A percentile compares a stretch with the other conserved stretches of the same genome.
phyloP scores from a whole-genome alignment of 257 asterid species.

The Solanum commersonii region DNA sequence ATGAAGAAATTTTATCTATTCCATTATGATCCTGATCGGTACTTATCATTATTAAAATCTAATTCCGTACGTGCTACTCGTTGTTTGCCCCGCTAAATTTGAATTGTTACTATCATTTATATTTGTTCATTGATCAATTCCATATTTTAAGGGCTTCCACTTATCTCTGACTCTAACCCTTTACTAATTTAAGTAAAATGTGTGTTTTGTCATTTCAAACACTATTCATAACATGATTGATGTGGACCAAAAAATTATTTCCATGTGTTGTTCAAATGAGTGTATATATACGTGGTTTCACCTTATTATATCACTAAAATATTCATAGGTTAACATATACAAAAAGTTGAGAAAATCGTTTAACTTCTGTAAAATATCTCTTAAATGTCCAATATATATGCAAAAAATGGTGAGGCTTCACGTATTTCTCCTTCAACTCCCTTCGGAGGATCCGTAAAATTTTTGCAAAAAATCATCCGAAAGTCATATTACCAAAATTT shows the following conservation, averaged over 20 bases:
- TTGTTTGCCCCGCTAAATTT: not conserved
- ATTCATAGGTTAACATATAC: no score
- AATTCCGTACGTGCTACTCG: not conserved
- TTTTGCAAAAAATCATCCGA: no score
- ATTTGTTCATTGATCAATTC: not conserved
- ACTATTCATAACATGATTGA: not conserved
- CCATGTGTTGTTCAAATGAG: not conserved
- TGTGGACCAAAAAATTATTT: not conserved
- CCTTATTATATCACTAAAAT: not conserved
- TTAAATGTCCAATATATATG: no score
- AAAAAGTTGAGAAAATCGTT: no score
- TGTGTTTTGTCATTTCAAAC: not conserved
- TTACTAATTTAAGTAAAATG: not conserved
- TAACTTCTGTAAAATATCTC: no score
- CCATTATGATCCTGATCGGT: fast-evolving
- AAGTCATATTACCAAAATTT: not conserved
- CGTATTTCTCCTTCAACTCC: not conserved
- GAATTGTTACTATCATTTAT: not conserved
- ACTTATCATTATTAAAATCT: not conserved
- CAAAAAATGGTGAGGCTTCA: not conserved
- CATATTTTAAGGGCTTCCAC: not conserved
- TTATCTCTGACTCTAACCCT: not conserved
- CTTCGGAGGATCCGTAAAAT: not conserved
- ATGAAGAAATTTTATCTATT: fast-evolving
- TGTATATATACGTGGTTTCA: not conserved